These are phyloP conservation scores for Lupinus albus DNA, from an alignment of 306 rosid genomes.

Conservation along the genomic window DNA sequence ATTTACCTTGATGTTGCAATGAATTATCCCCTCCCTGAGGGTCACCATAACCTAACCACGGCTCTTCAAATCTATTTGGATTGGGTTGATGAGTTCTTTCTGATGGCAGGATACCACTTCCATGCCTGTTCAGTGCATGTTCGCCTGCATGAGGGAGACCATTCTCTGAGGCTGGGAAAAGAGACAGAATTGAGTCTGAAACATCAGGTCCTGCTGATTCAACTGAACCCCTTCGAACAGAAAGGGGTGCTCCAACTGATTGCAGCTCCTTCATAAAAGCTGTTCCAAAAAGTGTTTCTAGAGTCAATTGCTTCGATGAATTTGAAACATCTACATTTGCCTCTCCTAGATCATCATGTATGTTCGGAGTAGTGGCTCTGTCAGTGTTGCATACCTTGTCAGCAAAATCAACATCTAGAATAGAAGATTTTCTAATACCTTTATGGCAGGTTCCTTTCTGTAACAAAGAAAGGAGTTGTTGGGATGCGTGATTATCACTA, in stretches of 20 bases:
- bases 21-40: slow-evolving; percentile 59
- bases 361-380: slow-evolving; percentile 44
- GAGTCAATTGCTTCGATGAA: slow-evolving; percentile 64
- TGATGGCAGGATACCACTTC: slow-evolving; percentile 45
- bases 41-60: slow-evolving; percentile 58
- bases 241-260: slow-evolving; percentile 96
- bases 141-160: slow-evolving; percentile 49
- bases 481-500: slow-evolving; percentile 74
- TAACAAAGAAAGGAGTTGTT: slow-evolving; percentile 79
- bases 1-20: slow-evolving; percentile 52
- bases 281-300: slow-evolving; percentile 93
- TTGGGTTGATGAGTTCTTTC: slow-evolving; percentile 47
- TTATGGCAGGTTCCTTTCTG: slow-evolving; percentile 65
- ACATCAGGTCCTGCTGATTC: slow-evolving; percentile 62
- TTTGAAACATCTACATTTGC: slow-evolving; percentile 54
- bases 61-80: too few relatives aligned
- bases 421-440: slow-evolving; percentile 47
- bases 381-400: slow-evolving; percentile 49
- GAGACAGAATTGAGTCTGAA: slow-evolving; percentile 59
- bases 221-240: slow-evolving; percentile 68
- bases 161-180: slow-evolving; percentile 54
- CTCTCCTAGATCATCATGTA: slow-evolving; percentile 53
- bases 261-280: slow-evolving; percentile 98
- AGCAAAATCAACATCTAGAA: slow-evolving; percentile 39
- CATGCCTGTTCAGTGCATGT: slow-evolving; percentile 51